phyloP scores from a whole-genome alignment of 148 eudicot genomes.

The Chenopodium berlandieri region DNA sequence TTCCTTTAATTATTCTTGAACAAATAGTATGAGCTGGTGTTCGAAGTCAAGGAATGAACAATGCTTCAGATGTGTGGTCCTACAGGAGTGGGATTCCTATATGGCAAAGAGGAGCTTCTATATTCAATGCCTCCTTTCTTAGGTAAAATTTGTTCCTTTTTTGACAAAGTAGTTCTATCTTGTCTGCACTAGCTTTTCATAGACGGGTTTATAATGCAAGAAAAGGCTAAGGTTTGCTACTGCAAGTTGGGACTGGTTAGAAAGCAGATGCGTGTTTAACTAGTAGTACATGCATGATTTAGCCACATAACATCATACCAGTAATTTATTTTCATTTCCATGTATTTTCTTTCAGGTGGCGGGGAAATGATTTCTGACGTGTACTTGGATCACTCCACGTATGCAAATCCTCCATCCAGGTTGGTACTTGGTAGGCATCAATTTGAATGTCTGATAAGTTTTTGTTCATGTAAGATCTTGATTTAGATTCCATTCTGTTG shows the following conservation, averaged over 20 bases:
- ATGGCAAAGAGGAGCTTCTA: slow-evolving; percentile 76
- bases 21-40: slow-evolving; percentile 8
- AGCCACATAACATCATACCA: too few relatives aligned
- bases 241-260: neutral
- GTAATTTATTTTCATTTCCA: too few relatives aligned
- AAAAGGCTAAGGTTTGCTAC: neutral
- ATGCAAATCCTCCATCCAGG: slow-evolving; percentile 98
- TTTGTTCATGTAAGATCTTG: neutral
- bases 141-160: slow-evolving; percentile 43
- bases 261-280: neutral
- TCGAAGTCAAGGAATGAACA: slow-evolving; percentile 51
- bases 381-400: slow-evolving; percentile 86
- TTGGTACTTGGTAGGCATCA: slow-evolving; percentile 38
- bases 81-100: slow-evolving; percentile 96
- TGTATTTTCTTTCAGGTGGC: slow-evolving; percentile 54
- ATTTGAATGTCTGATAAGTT: neutral
- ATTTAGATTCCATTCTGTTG: slow-evolving; percentile 3
- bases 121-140: slow-evolving; percentile 89
- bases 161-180: neutral
- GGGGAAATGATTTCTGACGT: slow-evolving; percentile 99
- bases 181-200: neutral
- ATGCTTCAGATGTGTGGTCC: slow-evolving; percentile 99
- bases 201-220: neutral
- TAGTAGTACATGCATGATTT: too few relatives aligned
- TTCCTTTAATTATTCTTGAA: slow-evolving; percentile 24